Evolutionary conservation across 2,329 filamentous ascomycete species (phyloP), one percentile per base, ranked within the genome.

Genomic region (Diaporthe citriasiana): DNA sequence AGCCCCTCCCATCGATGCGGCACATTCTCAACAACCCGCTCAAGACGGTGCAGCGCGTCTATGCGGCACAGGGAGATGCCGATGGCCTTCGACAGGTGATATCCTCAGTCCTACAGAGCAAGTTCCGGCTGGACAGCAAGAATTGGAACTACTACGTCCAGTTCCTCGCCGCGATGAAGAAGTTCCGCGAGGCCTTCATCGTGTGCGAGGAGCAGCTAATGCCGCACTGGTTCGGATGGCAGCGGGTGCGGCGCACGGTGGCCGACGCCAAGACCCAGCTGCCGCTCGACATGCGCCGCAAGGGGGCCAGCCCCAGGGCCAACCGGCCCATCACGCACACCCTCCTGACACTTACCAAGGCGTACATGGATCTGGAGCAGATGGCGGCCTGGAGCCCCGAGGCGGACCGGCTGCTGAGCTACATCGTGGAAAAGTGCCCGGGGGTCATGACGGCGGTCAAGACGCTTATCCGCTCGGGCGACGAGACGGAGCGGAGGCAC

Each of bases 71-170:
- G 73, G 77, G 81, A 9, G 82, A 91, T 75, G 79, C 84, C 9
- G 80, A 82, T 15, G 87, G 85, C 27, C 84, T 94, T 17, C 80
- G 86, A 7, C 74, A 83, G 10, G 82, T 89, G 22, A 81, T 95
- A 38, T 82, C 86, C 30, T 82, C 88, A n/a, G 85, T 95, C 15
- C 85, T 90, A 12, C 80, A 81, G 1, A 87, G 88, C 53, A 96
- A 95, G 15, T 98, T 96, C 84, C 84, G 86, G 38, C 83, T 98
- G 73, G 92, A 94, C 79, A 92, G 90, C 80, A 89, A 88, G 78
- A 95, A 94, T 77, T 97, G 95, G 95, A 97, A 97, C 80, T 87
- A 89, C 68, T 92, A 94, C 76, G 88, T 98, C 72, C 90, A 93
- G 78, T 83, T 88, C 68, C 89, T 98, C 38, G 90, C 91, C 33